phyloP scores from a whole-genome alignment of 2,329 filamentous ascomycete species.

The Trichoderma sp. region DNA sequence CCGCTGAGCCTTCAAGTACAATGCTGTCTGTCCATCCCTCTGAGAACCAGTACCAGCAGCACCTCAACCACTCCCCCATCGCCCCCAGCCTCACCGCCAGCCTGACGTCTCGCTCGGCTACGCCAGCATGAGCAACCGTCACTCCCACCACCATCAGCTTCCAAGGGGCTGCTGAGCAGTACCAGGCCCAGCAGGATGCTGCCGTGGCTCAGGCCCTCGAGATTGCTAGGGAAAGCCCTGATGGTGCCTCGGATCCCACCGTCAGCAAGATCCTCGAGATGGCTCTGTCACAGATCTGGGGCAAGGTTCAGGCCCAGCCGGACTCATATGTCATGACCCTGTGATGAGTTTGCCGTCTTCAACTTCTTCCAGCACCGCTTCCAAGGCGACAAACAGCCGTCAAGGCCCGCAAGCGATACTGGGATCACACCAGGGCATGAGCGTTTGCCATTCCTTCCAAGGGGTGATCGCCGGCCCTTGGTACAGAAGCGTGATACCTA shows the following conservation, averaged over 20 bases:
- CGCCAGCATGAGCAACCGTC: constrained; percentile 11
- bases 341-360: constrained; percentile 80
- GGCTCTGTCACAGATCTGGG: constrained; percentile 64
- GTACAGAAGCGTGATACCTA: neutral
- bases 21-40: constrained; percentile 26
- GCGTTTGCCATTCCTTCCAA: neutral
- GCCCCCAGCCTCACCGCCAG: constrained; percentile 27
- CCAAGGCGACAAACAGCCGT: constrained; percentile 47
- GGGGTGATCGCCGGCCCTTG: neutral
- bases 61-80: constrained; percentile 16
- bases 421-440: constrained; percentile 45
- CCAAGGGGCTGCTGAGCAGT: constrained; percentile 23
- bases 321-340: constrained; percentile 68
- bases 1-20: constrained; percentile 7
- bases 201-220: constrained; percentile 67
- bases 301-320: constrained; percentile 61
- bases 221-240: constrained; percentile 69
- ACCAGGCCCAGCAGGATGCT: constrained; percentile 32
- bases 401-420: constrained; percentile 51
- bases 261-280: constrained; percentile 64
- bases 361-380: constrained; percentile 77
- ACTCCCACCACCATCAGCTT: constrained; percentile 22
- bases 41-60: constrained; percentile 19
- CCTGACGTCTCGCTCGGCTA: constrained; percentile 21
- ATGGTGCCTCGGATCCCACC: constrained; percentile 59